Conservation (phyloP, 345 rosid genomes). For the Reutealis trisperma region DNA sequence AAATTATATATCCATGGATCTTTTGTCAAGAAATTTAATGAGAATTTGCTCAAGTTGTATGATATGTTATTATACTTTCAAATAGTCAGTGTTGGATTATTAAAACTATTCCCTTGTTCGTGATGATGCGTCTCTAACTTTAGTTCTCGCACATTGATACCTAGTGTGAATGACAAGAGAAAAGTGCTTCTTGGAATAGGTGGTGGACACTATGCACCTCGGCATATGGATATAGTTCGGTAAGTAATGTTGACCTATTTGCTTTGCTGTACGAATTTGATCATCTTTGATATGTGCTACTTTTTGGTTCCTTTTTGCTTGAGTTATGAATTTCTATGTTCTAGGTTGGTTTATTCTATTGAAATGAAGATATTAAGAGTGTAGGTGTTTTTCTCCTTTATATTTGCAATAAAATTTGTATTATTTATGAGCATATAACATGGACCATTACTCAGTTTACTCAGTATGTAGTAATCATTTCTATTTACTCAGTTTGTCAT, state of each 20-base stretch:
- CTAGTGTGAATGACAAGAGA: constrained; percentile 54
- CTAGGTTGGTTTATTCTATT: not conserved
- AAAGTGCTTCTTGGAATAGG: constrained; percentile 87
- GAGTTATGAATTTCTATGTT: not conserved
- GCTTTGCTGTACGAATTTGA: not conserved
- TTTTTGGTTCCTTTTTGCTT: not conserved
- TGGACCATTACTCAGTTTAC: not conserved
- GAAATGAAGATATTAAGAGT: not conserved
- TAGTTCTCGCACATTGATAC: constrained; percentile 8
- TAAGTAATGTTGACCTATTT: constrained; percentile 39
- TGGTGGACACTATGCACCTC: constrained; percentile 94
- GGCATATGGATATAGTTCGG: constrained; percentile 82
- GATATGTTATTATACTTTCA: not conserved
- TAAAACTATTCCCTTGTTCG: not conserved
- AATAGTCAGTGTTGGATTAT: not conserved
- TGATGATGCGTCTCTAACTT: constrained; percentile 5
- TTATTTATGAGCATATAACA: not conserved
- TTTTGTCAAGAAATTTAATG: not conserved
- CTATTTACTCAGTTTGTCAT: not conserved
- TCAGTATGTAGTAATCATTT: not conserved
- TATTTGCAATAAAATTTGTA: not conserved
- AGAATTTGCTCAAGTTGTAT: not conserved
- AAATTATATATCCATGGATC: not conserved
- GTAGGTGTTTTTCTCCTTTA: not conserved
- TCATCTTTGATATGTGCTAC: not conserved